A percentile compares a stretch with the other conserved stretches of the same genome.
Evolutionary conservation across 2,329 filamentous ascomycete species (phyloP).

Genomic region (Ceratocystiopsis minuta): DNA sequence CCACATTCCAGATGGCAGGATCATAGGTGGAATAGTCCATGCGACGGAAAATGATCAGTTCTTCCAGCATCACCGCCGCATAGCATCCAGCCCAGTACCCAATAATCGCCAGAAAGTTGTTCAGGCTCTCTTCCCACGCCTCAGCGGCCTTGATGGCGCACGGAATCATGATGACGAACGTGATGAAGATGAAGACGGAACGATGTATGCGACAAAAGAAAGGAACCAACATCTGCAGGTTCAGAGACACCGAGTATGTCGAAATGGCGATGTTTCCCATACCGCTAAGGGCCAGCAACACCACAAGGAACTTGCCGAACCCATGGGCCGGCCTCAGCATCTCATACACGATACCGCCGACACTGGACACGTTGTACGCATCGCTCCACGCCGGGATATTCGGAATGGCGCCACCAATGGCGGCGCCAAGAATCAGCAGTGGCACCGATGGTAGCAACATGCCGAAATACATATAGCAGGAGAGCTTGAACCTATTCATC

Average conservation of each 20-base stretch:
- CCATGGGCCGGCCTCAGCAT: conserved; percentile 27
- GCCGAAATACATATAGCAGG: conserved; percentile 32
- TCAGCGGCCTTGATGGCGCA: conserved; percentile 35
- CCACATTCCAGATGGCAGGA: conserved; percentile 28
- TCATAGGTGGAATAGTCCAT: conserved; percentile 27
- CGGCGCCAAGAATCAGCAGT: conserved; percentile 30
- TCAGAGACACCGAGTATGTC: conserved; percentile 20
- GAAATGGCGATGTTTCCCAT: conserved; percentile 26
- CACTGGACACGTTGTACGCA: conserved; percentile 23
- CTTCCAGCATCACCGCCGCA: conserved; percentile 28
- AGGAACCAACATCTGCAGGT: conserved; percentile 37
- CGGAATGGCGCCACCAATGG: conserved; percentile 30
- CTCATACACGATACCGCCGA: conserved; percentile 26
- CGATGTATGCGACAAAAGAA: conserved; percentile 37
- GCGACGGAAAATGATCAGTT: conserved; percentile 30
- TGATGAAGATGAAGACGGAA: conserved; percentile 36
- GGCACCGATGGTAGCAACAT: conserved; percentile 30
- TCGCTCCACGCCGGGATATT: conserved; percentile 23
- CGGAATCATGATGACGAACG: conserved; percentile 41
- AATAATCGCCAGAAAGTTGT: conserved; percentile 38
- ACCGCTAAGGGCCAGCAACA: conserved; percentile 25
- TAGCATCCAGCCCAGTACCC: conserved; percentile 41
- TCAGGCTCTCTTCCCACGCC: conserved; percentile 37
- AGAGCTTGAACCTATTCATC: conserved; percentile 18
- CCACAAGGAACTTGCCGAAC: conserved; percentile 29